These are phyloP conservation scores for Saccharomyces hybrid DNA, from an alignment of 1,139 yeast species.

Conservation along the genomic window DNA sequence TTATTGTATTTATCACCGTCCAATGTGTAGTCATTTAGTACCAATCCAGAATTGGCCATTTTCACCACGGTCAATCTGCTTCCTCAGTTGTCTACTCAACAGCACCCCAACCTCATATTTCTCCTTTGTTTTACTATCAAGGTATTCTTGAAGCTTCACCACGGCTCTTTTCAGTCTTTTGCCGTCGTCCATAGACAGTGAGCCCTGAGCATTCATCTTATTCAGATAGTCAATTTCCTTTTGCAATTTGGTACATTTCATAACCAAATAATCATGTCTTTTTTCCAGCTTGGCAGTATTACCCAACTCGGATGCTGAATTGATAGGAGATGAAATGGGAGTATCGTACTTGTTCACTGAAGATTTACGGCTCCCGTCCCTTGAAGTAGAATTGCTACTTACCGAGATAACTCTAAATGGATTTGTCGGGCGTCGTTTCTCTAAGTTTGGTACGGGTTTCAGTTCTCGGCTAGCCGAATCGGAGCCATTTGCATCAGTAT, in stretches of 20 bases:
- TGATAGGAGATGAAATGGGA: neutral
- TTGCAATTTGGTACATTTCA: constrained; percentile 31
- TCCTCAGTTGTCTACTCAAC: constrained; percentile 34
- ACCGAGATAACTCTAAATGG: constrained; percentile 31
- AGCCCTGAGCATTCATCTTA: constrained; percentile 30
- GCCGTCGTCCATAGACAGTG: constrained; percentile 33
- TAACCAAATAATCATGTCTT: constrained; percentile 23
- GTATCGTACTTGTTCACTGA: constrained; percentile 2
- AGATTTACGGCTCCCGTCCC: constrained; percentile 9
- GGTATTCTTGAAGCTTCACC: constrained; percentile 32
- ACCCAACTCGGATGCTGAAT: constrained; percentile 4
- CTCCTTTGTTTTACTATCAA: constrained; percentile 35
- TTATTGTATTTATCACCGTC: neutral
- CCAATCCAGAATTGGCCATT: constrained; percentile 33
- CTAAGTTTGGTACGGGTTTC: neutral
- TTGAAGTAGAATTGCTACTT: constrained; percentile 11
- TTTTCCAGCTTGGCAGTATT: constrained; percentile 18
- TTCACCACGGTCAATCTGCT: constrained; percentile 35
- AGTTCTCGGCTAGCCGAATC: neutral
- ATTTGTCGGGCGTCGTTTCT: constrained; percentile 15
- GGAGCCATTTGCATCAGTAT: constrained; percentile 3
- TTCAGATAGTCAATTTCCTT: constrained; percentile 34
- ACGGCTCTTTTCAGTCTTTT: constrained; percentile 33
- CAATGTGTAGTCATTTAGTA: constrained; percentile 11
- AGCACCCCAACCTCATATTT: constrained; percentile 36